These are phyloP conservation scores for Fusarium torulosum DNA, from an alignment of 2,329 filamentous ascomycete species.

Conservation along the genomic window DNA sequence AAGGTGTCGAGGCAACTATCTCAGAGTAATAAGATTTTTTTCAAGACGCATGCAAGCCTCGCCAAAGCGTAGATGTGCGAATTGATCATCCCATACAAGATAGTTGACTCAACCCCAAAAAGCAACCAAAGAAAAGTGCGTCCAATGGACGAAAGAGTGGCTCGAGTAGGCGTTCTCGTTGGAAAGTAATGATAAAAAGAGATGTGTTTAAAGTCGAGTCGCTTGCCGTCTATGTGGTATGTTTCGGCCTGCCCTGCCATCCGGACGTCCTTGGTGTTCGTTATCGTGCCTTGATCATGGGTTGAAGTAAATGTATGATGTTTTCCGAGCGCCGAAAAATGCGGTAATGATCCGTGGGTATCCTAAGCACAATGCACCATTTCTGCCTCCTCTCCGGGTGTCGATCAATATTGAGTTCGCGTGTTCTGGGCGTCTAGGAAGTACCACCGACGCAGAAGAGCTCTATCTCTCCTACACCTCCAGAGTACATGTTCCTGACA, in stretches of 20 bases:
- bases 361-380: slow-evolving; percentile 48
- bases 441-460: slow-evolving; percentile 78
- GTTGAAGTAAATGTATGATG: slow-evolving; percentile 45
- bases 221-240: slow-evolving; percentile 53
- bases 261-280: slow-evolving; percentile 45
- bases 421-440: slow-evolving; percentile 37
- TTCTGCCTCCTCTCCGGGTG: slow-evolving; percentile 33
- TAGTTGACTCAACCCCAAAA: slow-evolving; percentile 27
- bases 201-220: slow-evolving; percentile 42
- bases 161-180: slow-evolving; percentile 34
- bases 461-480: slow-evolving; percentile 89
- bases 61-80: slow-evolving; percentile 1
- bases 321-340: slow-evolving; percentile 51
- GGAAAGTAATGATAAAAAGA: slow-evolving; percentile 33
- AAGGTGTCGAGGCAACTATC: slow-evolving; percentile 13
- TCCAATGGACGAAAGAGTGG: slow-evolving; percentile 32
- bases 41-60: background rate
- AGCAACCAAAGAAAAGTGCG: slow-evolving; percentile 39
- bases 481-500: slow-evolving; percentile 66
- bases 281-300: slow-evolving; percentile 45
- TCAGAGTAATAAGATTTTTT: background rate
- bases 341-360: slow-evolving; percentile 50
- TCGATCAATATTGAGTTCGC: slow-evolving; percentile 21
- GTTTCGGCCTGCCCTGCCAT: slow-evolving; percentile 38
- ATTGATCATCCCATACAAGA: slow-evolving; percentile 25